Base-by-base conservation (phyloP, 768 basidiomycete species). In the Lactarius sanguifluus region DNA sequence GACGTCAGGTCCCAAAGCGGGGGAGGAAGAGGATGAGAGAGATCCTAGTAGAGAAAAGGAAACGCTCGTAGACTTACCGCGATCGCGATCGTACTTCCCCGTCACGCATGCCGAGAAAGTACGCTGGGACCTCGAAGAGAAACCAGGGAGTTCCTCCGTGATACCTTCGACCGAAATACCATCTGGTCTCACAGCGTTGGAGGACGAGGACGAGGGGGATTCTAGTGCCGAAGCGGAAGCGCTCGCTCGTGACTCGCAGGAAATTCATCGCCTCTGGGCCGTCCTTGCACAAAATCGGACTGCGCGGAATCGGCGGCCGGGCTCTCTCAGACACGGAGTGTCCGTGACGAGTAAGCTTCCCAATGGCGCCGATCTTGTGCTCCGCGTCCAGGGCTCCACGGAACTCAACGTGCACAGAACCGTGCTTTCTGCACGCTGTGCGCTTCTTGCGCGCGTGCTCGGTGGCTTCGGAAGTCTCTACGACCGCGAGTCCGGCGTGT, bases 361-460 rank as follows among this genome's bases (percentile, higher is more conserved):
- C 1, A 76, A 85, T 64, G 91, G 89, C 3, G 88, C 91, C 1
- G 91, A 96, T 72, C 68, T 89, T 1, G 65, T 83, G 54, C 73
- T 92, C 1, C 78, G 81, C 32, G 74, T 86, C 9, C 77, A 79
- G 23, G 75, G 76, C 12, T 73, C 64, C 34, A 64, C 76, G 13
- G 71, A 74, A 16, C 80, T 92, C 64, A 86, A 87, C 2, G 88
- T 78, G 0, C 93, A 96, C 72, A 79, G 81, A 3, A 79, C 82
- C 28, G 75, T 95, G n/a, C 83, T 95, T 12, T 82, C 82, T 0
- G 80, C 86, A 0, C 85, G 92, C 18, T 88, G 78, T 9, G 64
- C 74, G 1, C 76, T 80, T 7, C 76, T 94, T 5, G 73, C 75
- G 13, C 70, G 71, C 5, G 71, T 86, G 1, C 72, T 92, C 7